Base-by-base conservation (phyloP, 768 basidiomycete genomes). In the Asterophora lycoperdoides region DNA sequence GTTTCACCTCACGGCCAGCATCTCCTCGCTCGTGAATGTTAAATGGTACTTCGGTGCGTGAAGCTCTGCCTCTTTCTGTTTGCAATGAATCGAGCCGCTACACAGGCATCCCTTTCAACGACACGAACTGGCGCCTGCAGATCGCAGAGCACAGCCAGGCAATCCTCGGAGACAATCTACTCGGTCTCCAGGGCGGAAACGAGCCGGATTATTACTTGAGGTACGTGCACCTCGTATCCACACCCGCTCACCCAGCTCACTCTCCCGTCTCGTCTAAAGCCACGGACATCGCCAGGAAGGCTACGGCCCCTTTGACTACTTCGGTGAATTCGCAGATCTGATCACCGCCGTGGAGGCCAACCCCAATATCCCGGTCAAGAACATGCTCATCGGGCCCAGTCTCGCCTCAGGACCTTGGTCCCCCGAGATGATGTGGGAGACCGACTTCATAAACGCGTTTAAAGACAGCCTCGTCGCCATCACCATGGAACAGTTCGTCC, bases 131-230 rank as follows among this genome's bases (percentile, higher is more conserved):
- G 70, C 67, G 75, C 2, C 62, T 82, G 15, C 64, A 64, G 32
- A 79, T 85, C 29, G 83, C 81, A 5, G 75, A 80, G 58, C 64
- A 75, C 33, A 79, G 79, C 3, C 76, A 86, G 59, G 52, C 61
- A 10, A 82, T 88, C 49, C 69, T 91, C 2, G 88, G 88, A 1
- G 67, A 75, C 38, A 72, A 78, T 54, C 66, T 90, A 14, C 61
- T 83, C 10, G 88, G 83, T 0, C 64, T 86, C 11, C 83, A 87
- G 61, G 76, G 79, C 1, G 86, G 82, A 5, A 89, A 90, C 58
- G 87, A 90, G 63, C 88, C 87, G 10, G 88, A 92, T 69, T 75
- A 88, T 53, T 90, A 83, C 55, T 66, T 71, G 9, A 48, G 63
- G 62, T 72, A 65, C 11, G 64, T 46, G 7, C 28, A 8, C 11